A percentile compares a stretch with the other conserved stretches of the same genome.
These are phyloP conservation scores for Pseudophaeomoniella oleicola DNA, from an alignment of 2,329 filamentous ascomycete species.

Conservation along the genomic window DNA sequence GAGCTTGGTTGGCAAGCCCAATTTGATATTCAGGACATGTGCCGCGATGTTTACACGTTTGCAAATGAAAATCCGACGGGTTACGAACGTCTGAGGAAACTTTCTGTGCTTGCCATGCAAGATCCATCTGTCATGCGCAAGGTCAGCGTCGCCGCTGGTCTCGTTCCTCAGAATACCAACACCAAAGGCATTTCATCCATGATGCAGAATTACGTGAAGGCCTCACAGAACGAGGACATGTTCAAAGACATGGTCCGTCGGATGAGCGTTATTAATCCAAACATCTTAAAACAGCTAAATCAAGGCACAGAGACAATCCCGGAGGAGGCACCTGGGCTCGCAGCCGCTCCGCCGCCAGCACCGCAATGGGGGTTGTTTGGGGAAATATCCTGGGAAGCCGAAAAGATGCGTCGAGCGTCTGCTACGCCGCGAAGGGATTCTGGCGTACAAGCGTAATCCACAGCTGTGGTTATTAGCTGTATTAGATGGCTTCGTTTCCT, in stretches of 20 bases:
- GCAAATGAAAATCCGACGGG: slow-evolving; percentile 8
- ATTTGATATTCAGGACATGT: slow-evolving; percentile 9
- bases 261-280: not conserved
- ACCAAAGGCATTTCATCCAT: not conserved
- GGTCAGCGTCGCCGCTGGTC: slow-evolving; percentile 1
- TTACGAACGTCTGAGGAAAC: slow-evolving; percentile 6
- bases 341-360: not conserved
- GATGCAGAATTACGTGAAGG: not conserved
- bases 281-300: not conserved
- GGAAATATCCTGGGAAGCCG: not conserved
- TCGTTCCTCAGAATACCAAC: not conserved
- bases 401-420: not conserved
- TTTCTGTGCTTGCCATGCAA: not conserved
- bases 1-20: slow-evolving; percentile 30
- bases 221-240: not conserved
- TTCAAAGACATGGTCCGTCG: not conserved
- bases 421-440: not conserved
- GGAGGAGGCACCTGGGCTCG: not conserved
- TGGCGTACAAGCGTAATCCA: not conserved
- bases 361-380: not conserved
- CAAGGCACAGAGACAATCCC: not conserved
- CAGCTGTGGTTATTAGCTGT: too few species aligned
- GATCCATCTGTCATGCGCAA: slow-evolving; percentile 1
- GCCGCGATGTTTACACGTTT: slow-evolving; percentile 9
- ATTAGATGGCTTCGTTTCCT: too few species aligned